Evolutionary conservation across 805 yeast genomes (phyloP).

Genomic region (Wickerhamomyces hampshirensis): DNA sequence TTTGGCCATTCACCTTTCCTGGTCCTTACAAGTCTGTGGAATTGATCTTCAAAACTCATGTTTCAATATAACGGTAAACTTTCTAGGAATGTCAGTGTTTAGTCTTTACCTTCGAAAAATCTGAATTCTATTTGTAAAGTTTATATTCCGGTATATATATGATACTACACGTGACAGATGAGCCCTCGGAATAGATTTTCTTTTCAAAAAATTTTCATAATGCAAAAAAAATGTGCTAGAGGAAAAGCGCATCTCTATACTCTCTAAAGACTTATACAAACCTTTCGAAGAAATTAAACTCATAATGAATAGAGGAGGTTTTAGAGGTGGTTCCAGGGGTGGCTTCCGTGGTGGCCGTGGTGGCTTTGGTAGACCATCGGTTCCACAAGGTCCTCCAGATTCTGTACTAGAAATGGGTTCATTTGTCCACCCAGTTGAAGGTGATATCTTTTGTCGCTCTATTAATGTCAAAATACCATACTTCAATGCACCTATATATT

Average conservation of each 20-base stretch:
- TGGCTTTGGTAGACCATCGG: constrained; percentile 66
- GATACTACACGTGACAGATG: no score
- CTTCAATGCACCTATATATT: constrained; percentile 96
- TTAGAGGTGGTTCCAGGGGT: constrained; percentile 54
- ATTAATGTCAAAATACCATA: constrained; percentile 93
- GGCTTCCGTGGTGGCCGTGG: constrained; percentile 45
- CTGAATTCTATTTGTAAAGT: no score
- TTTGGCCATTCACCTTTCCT: neutral
- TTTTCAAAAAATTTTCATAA: no score
- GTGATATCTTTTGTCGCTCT: constrained; percentile 94
- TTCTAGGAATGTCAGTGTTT: no score
- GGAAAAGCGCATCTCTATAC: no score
- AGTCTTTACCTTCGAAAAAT: no score
- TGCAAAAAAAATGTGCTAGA: no score
- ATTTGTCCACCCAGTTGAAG: constrained; percentile 90
- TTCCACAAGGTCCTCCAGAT: constrained; percentile 95
- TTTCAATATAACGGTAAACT: no score
- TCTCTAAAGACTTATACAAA: no score
- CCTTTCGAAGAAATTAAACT: constrained; percentile 1
- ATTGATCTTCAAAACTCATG: neutral
- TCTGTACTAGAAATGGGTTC: constrained; percentile 92
- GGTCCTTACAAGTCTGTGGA: neutral
- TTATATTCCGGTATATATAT: no score
- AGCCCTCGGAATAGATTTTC: no score
- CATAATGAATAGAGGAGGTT: constrained; percentile 38